These are phyloP conservation scores for Amanita jacksonii DNA, from an alignment of 768 basidiomycete species.

Conservation along the genomic window DNA sequence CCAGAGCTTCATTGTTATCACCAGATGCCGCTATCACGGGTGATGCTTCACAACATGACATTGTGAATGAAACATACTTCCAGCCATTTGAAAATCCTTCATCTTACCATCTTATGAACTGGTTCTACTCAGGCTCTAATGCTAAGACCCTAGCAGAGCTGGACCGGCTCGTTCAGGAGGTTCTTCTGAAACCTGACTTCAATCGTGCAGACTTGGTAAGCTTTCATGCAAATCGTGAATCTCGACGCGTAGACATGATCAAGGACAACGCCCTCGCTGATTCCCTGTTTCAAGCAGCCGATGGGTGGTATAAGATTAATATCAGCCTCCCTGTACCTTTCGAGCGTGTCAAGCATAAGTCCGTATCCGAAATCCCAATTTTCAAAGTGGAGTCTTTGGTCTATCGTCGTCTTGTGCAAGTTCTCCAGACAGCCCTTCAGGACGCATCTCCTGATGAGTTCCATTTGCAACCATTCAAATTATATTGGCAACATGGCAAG, in stretches of 20 bases:
- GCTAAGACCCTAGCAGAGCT: neutral
- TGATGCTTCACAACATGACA: too few relatives aligned
- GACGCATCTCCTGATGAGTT: too few relatives aligned
- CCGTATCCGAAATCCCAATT: constrained; percentile 13
- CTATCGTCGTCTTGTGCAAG: constrained; percentile 16
- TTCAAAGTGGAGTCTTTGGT: constrained; percentile 20
- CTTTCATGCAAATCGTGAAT: neutral
- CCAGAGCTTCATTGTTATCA: too few relatives aligned
- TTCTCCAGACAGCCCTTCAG: constrained; percentile 16
- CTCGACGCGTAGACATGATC: neutral
- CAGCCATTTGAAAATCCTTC: neutral
- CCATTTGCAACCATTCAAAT: neutral
- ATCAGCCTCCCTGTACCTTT: constrained; percentile 17
- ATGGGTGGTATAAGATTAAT: constrained; percentile 15
- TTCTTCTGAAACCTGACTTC: neutral
- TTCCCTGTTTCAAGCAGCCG: constrained; percentile 1
- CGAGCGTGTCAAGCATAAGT: constrained; percentile 9
- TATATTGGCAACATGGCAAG: neutral
- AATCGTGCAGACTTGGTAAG: neutral
- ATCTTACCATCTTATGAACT: neutral
- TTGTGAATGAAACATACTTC: neutral
- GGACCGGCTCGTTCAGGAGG: neutral
- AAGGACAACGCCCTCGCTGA: neutral
- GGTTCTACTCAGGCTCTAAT: neutral
- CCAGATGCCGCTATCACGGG: too few relatives aligned